Base-by-base conservation (phyloP, 345 rosid species). In the Erysimum cheiranthoides region DNA sequence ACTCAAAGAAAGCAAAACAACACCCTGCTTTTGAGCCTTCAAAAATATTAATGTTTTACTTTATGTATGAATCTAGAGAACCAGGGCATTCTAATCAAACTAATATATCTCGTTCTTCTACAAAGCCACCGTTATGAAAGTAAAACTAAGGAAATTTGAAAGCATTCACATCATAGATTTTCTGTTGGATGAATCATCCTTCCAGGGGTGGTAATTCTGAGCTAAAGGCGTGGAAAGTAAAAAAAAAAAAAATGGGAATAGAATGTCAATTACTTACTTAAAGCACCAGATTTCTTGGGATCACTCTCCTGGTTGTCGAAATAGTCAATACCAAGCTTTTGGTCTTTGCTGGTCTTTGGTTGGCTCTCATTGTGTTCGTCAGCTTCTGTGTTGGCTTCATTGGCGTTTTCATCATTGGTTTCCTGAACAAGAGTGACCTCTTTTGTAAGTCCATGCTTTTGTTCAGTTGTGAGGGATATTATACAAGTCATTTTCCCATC, bases 221-320 rank as follows among this genome's bases (percentile, higher is more conserved):
- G 66, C 38, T 42, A 40, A 27, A 25, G 11, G 17, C 3, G 13
- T 17, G 40, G 34, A 34, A 35, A 50, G 38, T 1, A 5, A 14
- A 28, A 10, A 47, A 21, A 47, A 25, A 31, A 21, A 0, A 66
- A 2, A 60, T 21, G 10, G 40, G 43, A 42, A 10, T 50, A 18
- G 53, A 51, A 21, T 66, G 46, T 59, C 13, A 31, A 51, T 5
- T 21, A 83, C 97, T 81, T 83, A 89, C 96, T 78, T 88, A 91
- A 73, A 31, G 98, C 96, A 81, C 85, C 87, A 63, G 96, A 81
- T 85, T 87, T 90, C 68, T 78, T 74, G 60, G 90, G 94, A 78
- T 87, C 80, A 73, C 80, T 78, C 78, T 89, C 93, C 70, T 79
- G 84, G 61, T 78, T 74, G 54, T 83, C 82, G 81, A 93, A 93